Base-by-base conservation (phyloP, 768 basidiomycete species). In the Kwoniella botswanensis region DNA sequence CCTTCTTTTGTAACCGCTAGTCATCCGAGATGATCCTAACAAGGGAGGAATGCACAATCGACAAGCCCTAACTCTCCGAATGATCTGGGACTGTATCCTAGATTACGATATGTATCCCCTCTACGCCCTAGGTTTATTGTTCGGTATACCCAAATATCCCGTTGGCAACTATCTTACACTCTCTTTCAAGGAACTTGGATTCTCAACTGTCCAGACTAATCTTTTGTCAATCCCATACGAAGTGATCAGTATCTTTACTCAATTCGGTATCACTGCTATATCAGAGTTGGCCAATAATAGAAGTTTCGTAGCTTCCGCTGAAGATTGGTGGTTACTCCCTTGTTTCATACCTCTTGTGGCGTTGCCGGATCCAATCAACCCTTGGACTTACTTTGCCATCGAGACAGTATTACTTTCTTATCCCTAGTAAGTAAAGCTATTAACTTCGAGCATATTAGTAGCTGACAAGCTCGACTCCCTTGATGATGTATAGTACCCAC, bases 21-120 rank as follows among this genome's bases (percentile, higher is more conserved):
- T 74, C 10, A 72, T 74, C 35, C 70, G 76, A 11, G 76, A 76
- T 43, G 76, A 76, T 54, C 73, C 72, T 2, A 60, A 61, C 24
- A 73, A 73, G 26, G 69, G 57, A 18, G 56, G 57, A 24, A 73
- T 74, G 72, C 78, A 79, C 70, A 81, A 79, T 63, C 79, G 83
- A 35, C 74, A 84, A 68, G 73, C 77, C 0, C 67, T 84, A 13
- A 71, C 78, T 1, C 54, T 74, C 3, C 35, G 44, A 15, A 77
- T 75, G 60, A 74, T 84, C 13, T 73, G 68, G 70, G 64, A 73
- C 29, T 71, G 72, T 21, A 21, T 83, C 21, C 61, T 26, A 3
- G 80, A 84, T 68, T 81, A 72, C 68, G 76, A 84, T 54, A 64
- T 82, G 63, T 82, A 68, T 29, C 84, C 84, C 0, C 58, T 84